Percentiles rank a stretch among this genome's conserved stretches.
Evolutionary conservation across 192 early-diverging fungal species (phyloP).

Genomic region (Podila horticola): DNA sequence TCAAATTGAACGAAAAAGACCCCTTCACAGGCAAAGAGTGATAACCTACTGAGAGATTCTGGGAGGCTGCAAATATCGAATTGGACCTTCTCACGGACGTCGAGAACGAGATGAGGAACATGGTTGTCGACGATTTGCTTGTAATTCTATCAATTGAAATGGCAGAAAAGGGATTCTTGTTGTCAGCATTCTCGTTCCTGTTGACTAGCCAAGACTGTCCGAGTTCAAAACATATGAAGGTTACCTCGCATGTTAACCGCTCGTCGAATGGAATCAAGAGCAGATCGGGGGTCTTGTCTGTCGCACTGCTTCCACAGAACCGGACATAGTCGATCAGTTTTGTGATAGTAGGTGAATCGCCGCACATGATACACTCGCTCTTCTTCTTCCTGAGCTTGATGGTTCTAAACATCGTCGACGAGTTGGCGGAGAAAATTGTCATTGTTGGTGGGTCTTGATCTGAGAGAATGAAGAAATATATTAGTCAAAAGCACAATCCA

Average conservation of each 20-base stretch:
- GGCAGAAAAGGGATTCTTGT: neutral
- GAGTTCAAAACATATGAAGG: neutral
- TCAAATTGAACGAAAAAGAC: neutral
- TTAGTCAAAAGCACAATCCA: neutral
- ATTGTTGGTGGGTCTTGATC: slow-evolving; percentile 67
- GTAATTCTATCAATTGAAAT: slow-evolving; percentile 53
- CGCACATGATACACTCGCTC: slow-evolving; percentile 86
- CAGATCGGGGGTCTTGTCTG: slow-evolving; percentile 70
- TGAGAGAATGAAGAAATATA: neutral
- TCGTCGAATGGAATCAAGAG: slow-evolving; percentile 25
- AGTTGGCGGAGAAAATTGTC: slow-evolving; percentile 82
- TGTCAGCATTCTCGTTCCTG: neutral
- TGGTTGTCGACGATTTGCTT: slow-evolving; percentile 35
- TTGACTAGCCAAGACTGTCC: neutral
- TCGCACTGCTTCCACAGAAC: slow-evolving; percentile 86
- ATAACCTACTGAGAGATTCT: slow-evolving; percentile 65
- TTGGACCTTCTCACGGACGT: slow-evolving; percentile 89
- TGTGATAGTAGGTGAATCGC: slow-evolving; percentile 82
- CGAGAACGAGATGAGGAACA: slow-evolving; percentile 80
- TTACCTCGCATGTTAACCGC: slow-evolving; percentile 35
- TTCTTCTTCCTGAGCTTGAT: slow-evolving; percentile 81
- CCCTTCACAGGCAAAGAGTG: neutral
- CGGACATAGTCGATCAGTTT: slow-evolving; percentile 91
- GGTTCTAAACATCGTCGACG: slow-evolving; percentile 76
- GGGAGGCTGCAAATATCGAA: slow-evolving; percentile 86